Evolutionary conservation across 1,284 basidiomycete genomes (phyloP).

Genomic region (Uromyces viciae-fabae): DNA sequence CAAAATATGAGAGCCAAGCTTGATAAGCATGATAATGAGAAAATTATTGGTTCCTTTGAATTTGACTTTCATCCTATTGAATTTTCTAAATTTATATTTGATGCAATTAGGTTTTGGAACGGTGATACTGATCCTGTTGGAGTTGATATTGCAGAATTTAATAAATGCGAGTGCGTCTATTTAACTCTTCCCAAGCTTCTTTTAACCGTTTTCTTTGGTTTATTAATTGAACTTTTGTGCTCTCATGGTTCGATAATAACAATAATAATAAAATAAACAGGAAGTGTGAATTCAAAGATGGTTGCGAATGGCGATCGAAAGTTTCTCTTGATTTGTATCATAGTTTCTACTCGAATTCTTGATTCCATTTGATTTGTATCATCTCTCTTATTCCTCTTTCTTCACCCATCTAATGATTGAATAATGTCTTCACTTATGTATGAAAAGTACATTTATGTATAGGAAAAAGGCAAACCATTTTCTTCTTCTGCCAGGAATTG

Average conservation of each 20-base stretch:
- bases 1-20: background rate
- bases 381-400: background rate
- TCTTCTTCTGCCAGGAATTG: no score
- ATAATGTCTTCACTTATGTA: no score
- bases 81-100: slow-evolving; percentile 63
- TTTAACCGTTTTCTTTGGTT: slow-evolving; percentile 6
- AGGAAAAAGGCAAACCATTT: no score
- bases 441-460: no score
- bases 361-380: slow-evolving; percentile 47
- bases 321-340: slow-evolving; percentile 59
- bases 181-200: background rate
- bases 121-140: slow-evolving; percentile 66
- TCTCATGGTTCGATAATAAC: background rate
- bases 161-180: slow-evolving; percentile 66
- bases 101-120: slow-evolving; percentile 70
- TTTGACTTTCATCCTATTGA: slow-evolving; percentile 63
- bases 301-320: slow-evolving; percentile 76
- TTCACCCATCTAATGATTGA: no score
- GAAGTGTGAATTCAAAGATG: slow-evolving; percentile 71
- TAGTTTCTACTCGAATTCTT: slow-evolving; percentile 59
- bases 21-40: background rate
- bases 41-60: slow-evolving; percentile 64
- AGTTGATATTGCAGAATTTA: slow-evolving; percentile 63
- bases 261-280: slow-evolving; percentile 56
- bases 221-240: background rate